Percentiles rank a stretch among this genome's conserved stretches.
Conservation (phyloP, 345 rosid genomes). For the Eucalyptus curtisii region DNA sequence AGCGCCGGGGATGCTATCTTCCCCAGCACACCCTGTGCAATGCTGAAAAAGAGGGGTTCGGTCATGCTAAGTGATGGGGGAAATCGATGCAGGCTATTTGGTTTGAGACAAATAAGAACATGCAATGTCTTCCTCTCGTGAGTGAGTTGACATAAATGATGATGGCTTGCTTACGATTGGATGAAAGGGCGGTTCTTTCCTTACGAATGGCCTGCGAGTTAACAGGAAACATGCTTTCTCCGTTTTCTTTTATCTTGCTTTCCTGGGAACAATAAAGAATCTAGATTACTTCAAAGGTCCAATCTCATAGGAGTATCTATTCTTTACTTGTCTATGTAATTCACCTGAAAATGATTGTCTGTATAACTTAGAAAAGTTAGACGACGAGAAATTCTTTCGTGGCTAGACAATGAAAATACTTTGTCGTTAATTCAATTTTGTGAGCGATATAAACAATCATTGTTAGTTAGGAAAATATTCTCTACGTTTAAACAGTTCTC, state of each 20-base stretch:
- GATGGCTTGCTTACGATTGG: background rate
- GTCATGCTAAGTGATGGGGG: background rate
- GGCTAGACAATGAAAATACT: no score
- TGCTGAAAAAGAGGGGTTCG: background rate
- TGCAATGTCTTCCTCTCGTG: background rate
- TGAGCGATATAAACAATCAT: fast-evolving
- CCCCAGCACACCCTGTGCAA: no score
- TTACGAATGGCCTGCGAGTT: background rate
- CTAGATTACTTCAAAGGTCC: background rate
- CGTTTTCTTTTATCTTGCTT: background rate
- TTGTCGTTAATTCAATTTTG: background rate
- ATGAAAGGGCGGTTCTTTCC: background rate
- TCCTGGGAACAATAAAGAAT: background rate
- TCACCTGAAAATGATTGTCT: background rate
- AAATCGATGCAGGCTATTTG: background rate
- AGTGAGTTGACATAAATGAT: background rate
- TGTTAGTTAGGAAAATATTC: background rate
- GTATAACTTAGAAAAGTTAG: background rate
- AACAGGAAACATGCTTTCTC: fast-evolving
- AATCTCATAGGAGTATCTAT: fast-evolving
- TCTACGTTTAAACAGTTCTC: background rate
- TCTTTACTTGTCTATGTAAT: background rate
- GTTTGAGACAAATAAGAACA: background rate
- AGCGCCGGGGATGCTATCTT: background rate
- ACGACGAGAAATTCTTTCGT: fast-evolving